Conservation (phyloP, 2,329 filamentous ascomycete species). For the Neocucurbitaria cava region DNA sequence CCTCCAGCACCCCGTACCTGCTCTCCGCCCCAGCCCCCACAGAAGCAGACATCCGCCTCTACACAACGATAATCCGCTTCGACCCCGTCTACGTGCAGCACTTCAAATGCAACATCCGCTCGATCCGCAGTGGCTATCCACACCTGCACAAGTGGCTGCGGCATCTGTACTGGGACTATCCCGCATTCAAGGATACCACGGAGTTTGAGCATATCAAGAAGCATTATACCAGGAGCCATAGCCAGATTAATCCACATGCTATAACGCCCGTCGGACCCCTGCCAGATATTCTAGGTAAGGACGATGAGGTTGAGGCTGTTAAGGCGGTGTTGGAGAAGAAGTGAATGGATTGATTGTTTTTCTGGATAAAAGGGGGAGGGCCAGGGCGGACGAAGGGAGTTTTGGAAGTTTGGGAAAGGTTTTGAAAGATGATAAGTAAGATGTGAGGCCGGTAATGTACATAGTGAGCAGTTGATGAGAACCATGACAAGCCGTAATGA, state of each 20-base stretch:
- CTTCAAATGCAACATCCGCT: slow-evolving; percentile 81
- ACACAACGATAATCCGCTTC: slow-evolving; percentile 68
- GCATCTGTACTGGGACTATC: slow-evolving; percentile 78
- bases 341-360: no score
- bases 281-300: slow-evolving; percentile 79
- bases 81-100: slow-evolving; percentile 63
- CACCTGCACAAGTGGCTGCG: slow-evolving; percentile 81
- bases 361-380: not conserved
- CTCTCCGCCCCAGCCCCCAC: slow-evolving; percentile 54
- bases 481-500: no score
- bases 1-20: slow-evolving; percentile 55
- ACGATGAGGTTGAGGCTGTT: slow-evolving; percentile 76
- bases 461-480: no score
- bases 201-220: slow-evolving; percentile 96
- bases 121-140: slow-evolving; percentile 86
- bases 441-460: no score
- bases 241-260: slow-evolving; percentile 68
- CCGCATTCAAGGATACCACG: slow-evolving; percentile 81
- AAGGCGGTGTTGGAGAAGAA: slow-evolving; percentile 28
- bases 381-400: no score
- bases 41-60: slow-evolving; percentile 60
- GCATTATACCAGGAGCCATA: slow-evolving; percentile 71
- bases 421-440: no score
- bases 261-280: slow-evolving; percentile 88
- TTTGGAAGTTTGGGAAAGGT: no score